These are phyloP conservation scores for Tetracladium marchalianum DNA, from an alignment of 495 filamentous ascomycete species.

Conservation along the genomic window DNA sequence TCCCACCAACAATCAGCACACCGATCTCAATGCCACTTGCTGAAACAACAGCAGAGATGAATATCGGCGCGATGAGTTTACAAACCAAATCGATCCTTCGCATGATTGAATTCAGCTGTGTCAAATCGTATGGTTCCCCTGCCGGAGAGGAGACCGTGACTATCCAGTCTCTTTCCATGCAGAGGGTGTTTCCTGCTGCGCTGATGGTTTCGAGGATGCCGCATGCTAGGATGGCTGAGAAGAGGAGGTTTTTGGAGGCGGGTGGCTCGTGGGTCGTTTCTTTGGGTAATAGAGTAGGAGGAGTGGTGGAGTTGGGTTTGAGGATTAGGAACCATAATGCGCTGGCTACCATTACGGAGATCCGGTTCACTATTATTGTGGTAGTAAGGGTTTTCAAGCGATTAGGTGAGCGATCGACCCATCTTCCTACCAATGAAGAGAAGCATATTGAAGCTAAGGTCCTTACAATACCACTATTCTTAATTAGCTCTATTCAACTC, in stretches of 20 bases:
- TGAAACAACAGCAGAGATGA: slow-evolving; percentile 41
- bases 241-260: slow-evolving; percentile 24
- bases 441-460: slow-evolving; percentile 28
- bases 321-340: slow-evolving; percentile 36
- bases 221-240: slow-evolving; percentile 34
- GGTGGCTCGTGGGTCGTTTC: slow-evolving; percentile 5
- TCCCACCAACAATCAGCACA: slow-evolving; percentile 33
- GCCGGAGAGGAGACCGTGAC: slow-evolving; percentile 25
- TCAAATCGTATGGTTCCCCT: slow-evolving; percentile 26
- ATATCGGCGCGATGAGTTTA: slow-evolving; percentile 55
- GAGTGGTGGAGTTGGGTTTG: slow-evolving; percentile 4
- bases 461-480: slow-evolving; percentile 24
- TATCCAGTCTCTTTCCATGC: slow-evolving; percentile 62
- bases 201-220: slow-evolving; percentile 49
- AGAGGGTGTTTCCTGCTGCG: slow-evolving; percentile 44
- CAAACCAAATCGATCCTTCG: slow-evolving; percentile 63
- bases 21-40: slow-evolving; percentile 31
- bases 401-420: slow-evolving; percentile 33
- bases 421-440: slow-evolving; percentile 34
- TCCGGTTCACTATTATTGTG: slow-evolving; percentile 34
- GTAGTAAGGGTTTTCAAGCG: slow-evolving; percentile 28
- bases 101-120: slow-evolving; percentile 52
- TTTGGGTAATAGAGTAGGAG: not conserved
- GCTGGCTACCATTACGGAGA: slow-evolving; percentile 37
- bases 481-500: slow-evolving; percentile 19